Conservation (phyloP, 2,329 filamentous ascomycete genomes). For the Zasmidium cellare region DNA sequence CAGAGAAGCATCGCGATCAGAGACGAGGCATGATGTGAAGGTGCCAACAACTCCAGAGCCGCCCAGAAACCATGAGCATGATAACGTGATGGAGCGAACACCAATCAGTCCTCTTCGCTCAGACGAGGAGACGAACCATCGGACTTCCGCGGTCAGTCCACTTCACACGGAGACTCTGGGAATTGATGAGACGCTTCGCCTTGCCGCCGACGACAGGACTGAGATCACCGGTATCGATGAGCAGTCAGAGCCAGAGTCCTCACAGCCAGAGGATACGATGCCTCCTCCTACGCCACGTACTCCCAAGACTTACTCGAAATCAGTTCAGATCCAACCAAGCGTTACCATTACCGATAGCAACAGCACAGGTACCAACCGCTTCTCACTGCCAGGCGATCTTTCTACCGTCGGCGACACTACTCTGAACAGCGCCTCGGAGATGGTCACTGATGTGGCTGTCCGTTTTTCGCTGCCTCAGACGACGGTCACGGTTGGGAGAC, state of each 20-base stretch:
- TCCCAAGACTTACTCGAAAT: constrained; percentile 35
- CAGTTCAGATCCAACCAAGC: constrained; percentile 31
- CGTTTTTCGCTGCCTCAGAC: constrained; percentile 38
- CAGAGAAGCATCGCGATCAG: constrained; percentile 11
- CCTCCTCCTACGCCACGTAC: constrained; percentile 32
- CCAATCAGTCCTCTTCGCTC: constrained; percentile 34
- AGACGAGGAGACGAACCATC: constrained; percentile 28
- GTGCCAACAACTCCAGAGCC: constrained; percentile 9
- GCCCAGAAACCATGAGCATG: constrained; percentile 9
- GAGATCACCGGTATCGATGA: constrained; percentile 7
- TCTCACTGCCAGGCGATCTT: constrained; percentile 33
- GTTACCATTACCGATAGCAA: constrained; percentile 23
- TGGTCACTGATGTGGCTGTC: constrained; percentile 39
- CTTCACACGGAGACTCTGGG: constrained; percentile 31
- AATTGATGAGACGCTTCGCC: constrained; percentile 30
- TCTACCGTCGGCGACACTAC: constrained; percentile 34
- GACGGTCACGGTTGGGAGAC: constrained; percentile 37
- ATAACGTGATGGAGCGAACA: constrained; percentile 13
- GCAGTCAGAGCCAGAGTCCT: constrained; percentile 2
- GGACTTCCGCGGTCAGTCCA: constrained; percentile 37
- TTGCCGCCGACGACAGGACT: constrained; percentile 13
- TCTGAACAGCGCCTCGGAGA: constrained; percentile 32
- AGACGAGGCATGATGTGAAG: constrained; percentile 4
- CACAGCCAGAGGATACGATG: constrained; percentile 20
- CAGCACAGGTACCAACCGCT: constrained; percentile 28